phyloP scores from a whole-genome alignment of 2,329 filamentous ascomycete genomes.

The Pseudocercospora cruenta region DNA sequence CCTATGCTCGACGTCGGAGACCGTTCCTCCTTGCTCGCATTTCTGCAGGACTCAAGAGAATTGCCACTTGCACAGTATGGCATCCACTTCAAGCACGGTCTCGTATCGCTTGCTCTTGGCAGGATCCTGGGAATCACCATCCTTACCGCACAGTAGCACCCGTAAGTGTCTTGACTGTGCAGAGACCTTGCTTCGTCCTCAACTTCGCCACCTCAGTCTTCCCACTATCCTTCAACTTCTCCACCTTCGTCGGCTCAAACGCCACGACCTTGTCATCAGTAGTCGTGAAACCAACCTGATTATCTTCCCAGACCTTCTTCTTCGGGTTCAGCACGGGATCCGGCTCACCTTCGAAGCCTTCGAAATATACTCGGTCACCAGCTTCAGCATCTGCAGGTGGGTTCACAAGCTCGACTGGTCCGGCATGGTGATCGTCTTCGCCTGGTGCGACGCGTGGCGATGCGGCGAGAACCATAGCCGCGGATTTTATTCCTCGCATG shows the following conservation, averaged over 20 bases:
- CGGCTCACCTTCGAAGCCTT: conserved; percentile 91
- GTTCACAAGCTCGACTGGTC: conserved; percentile 87
- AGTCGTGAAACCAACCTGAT: conserved; percentile 95
- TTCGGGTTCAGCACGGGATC: conserved; percentile 96
- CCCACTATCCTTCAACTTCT: conserved; percentile 68
- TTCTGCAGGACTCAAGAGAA: too few species aligned
- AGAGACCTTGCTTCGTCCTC: conserved; percentile 78
- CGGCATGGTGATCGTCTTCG: conserved; percentile 81
- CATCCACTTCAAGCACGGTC: neutral
- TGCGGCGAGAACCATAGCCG: conserved; percentile 92
- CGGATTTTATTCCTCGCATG: conserved; percentile 86
- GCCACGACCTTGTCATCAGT: conserved; percentile 78
- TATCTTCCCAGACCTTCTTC: conserved; percentile 98
- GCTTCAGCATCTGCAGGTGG: conserved; percentile 78
- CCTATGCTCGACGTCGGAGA: too few species aligned
- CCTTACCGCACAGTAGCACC: conserved; percentile 78
- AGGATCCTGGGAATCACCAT: neutral
- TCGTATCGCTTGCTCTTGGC: too few species aligned
- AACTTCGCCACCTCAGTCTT: conserved; percentile 63
- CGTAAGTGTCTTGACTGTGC: conserved; percentile 80
- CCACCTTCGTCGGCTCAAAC: conserved; percentile 79
- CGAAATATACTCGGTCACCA: conserved; percentile 88
- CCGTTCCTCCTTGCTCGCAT: too few species aligned
- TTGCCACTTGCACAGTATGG: neutral
- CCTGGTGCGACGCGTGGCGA: conserved; percentile 82